phyloP scores from a whole-genome alignment of 2,329 filamentous ascomycete species.

The Pestalotiopsis sp. region DNA sequence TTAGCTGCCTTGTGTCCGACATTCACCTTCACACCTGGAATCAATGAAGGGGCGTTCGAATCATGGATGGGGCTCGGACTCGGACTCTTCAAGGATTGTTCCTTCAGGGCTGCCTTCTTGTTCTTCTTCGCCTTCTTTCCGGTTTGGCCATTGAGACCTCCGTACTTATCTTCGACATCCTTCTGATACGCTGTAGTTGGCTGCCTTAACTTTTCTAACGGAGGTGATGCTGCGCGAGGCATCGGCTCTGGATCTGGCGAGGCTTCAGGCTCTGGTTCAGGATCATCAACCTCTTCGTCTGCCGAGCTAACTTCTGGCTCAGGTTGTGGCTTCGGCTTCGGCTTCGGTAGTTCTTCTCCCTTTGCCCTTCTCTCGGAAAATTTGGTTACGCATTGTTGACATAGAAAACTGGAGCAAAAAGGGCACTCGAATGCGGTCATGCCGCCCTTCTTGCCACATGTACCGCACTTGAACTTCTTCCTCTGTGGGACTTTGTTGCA shows the following conservation, averaged over 20 bases:
- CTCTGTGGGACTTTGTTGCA: slow-evolving; percentile 22
- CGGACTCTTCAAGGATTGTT: background rate
- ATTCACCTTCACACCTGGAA: slow-evolving; percentile 1
- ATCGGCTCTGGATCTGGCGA: background rate
- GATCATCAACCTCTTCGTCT: background rate
- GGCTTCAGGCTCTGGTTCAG: background rate
- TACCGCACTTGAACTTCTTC: slow-evolving; percentile 26
- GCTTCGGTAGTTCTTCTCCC: slow-evolving; percentile 6
- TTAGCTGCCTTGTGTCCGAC: background rate
- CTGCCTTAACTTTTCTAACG: background rate
- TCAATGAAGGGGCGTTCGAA: background rate
- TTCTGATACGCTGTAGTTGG: background rate
- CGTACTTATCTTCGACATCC: slow-evolving; percentile 1
- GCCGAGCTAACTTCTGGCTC: background rate
- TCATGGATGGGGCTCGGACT: background rate
- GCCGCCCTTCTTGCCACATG: slow-evolving; percentile 23
- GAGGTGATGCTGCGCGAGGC: background rate
- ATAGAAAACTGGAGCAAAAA: slow-evolving; percentile 22
- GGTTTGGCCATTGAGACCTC: background rate
- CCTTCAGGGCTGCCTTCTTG: background rate
- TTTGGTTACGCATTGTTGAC: slow-evolving; percentile 24
- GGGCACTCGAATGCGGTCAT: slow-evolving; percentile 27
- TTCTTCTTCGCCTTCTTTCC: slow-evolving; percentile 11
- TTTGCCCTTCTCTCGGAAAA: slow-evolving; percentile 19
- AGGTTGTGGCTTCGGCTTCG: background rate